Percentiles rank a stretch among this genome's conserved stretches.
phyloP scores from a whole-genome alignment of 441 rosid genomes.

The Eutrema salsugineum region DNA sequence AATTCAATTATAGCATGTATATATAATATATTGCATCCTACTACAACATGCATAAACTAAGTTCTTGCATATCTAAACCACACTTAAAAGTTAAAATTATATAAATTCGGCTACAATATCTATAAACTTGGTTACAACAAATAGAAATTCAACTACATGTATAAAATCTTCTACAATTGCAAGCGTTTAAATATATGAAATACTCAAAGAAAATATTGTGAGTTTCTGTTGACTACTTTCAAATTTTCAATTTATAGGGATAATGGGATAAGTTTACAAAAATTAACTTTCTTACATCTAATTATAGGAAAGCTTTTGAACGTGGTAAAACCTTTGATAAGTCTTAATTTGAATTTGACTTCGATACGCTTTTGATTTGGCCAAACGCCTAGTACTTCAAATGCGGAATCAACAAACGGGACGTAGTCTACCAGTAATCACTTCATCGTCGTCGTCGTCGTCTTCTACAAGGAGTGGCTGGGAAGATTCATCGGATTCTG shows the following conservation, averaged over 20 bases:
- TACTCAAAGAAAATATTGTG: background rate
- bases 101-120: background rate
- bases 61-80: background rate
- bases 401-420: slow-evolving; percentile 3
- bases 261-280: background rate
- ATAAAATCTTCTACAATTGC: background rate
- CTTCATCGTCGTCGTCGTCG: background rate
- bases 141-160: background rate
- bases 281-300: background rate
- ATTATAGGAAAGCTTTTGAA: background rate
- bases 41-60: no score
- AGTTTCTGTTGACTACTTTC: background rate
- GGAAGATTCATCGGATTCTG: slow-evolving; percentile 9
- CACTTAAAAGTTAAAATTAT: background rate
- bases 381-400: background rate
- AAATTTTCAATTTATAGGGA: background rate
- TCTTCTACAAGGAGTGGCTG: slow-evolving; percentile 24
- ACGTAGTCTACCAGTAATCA: background rate
- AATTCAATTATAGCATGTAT: no score
- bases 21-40: no score
- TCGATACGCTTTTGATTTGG: background rate
- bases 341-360: background rate
- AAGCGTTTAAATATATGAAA: background rate
- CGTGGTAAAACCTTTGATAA: background rate
- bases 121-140: background rate